These are phyloP conservation scores for Sporisorium iseilematis-ciliati DNA, from an alignment of 1,284 basidiomycete genomes.

Conservation along the genomic window DNA sequence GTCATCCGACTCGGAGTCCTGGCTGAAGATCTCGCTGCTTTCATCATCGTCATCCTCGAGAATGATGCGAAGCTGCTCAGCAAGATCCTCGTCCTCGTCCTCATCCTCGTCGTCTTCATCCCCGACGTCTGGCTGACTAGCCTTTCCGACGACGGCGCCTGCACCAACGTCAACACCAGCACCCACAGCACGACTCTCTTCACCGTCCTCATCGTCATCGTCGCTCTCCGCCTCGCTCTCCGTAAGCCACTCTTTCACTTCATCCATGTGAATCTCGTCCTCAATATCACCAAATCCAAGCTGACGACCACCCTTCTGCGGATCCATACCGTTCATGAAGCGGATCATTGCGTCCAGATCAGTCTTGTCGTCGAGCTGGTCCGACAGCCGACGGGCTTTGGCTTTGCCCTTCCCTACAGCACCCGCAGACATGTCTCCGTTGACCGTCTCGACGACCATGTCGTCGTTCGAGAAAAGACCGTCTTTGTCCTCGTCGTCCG, in stretches of 20 bases:
- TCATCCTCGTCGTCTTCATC: constrained; percentile 32
- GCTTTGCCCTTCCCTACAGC: constrained; percentile 27
- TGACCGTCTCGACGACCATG: constrained; percentile 31
- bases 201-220: constrained; percentile 12
- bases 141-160: neutral
- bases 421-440: constrained; percentile 12
- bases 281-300: constrained; percentile 61
- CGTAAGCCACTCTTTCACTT: constrained; percentile 63
- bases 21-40: constrained; percentile 32
- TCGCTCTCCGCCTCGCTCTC: constrained; percentile 48
- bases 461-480: constrained; percentile 19
- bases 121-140: neutral
- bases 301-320: constrained; percentile 54
- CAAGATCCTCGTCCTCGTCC: constrained; percentile 32
- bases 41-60: constrained; percentile 44
- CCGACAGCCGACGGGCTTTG: constrained; percentile 31
- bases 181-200: neutral
- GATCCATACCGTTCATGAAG: constrained; percentile 65
- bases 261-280: constrained; percentile 47
- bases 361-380: constrained; percentile 41
- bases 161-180: neutral
- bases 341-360: constrained; percentile 57
- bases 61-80: constrained; percentile 44
- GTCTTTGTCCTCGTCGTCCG: constrained; percentile 21
- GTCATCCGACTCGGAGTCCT: constrained; percentile 37